These are phyloP conservation scores for Willaertia magna DNA, from an alignment of 208 protist species.

Conservation along the genomic window DNA sequence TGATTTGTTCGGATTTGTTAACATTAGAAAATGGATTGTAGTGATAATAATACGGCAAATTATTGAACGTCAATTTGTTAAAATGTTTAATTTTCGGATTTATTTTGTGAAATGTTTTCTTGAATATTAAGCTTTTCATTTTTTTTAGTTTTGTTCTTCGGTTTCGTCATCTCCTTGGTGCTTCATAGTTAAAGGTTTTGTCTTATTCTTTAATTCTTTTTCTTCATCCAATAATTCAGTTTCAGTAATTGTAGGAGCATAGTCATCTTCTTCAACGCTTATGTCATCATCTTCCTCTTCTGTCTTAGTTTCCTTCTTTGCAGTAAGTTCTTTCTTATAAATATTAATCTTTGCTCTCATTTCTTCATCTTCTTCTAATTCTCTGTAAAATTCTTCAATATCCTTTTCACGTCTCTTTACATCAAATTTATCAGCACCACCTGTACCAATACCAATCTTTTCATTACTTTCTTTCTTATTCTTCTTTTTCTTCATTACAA, in stretches of 20 bases:
- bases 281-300: background rate
- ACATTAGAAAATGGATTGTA: background rate
- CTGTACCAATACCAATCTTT: slow-evolving; percentile 6
- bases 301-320: background rate
- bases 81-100: background rate
- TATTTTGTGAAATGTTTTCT: background rate
- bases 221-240: slow-evolving; percentile 10
- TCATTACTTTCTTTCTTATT: slow-evolving; percentile 17
- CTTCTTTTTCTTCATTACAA: slow-evolving; percentile 25
- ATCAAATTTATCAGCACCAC: background rate
- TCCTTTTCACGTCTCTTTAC: background rate
- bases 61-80: too few species aligned
- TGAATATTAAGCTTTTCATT: background rate
- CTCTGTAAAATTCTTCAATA: background rate
- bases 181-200: slow-evolving; percentile 33
- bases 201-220: slow-evolving; percentile 9
- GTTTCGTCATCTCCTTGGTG: slow-evolving; percentile 23
- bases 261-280: background rate
- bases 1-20: background rate
- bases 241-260: background rate
- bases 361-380: slow-evolving; percentile 18
- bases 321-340: background rate
- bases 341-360: slow-evolving; percentile 11
- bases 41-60: background rate
- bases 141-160: slow-evolving; percentile 5